Conservation (phyloP, 371 early-diverging fungal genomes). For the Apophysomyces sp. region DNA sequence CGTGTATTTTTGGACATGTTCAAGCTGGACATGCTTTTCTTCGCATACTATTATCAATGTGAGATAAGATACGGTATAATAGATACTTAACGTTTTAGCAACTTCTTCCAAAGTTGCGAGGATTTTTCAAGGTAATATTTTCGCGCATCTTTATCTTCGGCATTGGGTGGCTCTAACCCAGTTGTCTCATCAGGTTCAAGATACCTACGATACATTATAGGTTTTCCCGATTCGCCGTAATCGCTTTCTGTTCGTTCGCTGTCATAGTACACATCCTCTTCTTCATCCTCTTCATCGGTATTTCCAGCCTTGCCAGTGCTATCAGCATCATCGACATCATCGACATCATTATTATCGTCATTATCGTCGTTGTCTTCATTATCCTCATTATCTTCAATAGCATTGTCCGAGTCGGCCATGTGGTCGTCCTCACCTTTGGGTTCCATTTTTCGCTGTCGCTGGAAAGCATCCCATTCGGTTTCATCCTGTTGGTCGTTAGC, state of each 20-base stretch:
- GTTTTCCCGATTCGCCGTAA: background rate
- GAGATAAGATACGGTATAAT: background rate
- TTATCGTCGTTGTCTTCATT: too few relatives aligned
- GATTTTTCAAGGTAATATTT: constrained; percentile 6
- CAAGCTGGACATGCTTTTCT: constrained; percentile 27
- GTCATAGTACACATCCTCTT: constrained; percentile 1
- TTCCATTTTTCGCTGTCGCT: background rate
- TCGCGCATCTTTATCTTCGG: constrained; percentile 5
- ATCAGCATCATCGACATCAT: too few relatives aligned
- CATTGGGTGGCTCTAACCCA: background rate
- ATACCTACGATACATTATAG: background rate
- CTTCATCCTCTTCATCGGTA: background rate
- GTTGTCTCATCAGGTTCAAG: background rate
- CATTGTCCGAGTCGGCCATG: too few relatives aligned
- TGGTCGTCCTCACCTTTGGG: background rate
- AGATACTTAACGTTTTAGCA: constrained; percentile 5
- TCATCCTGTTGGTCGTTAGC: background rate
- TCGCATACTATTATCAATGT: background rate
- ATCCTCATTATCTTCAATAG: too few relatives aligned
- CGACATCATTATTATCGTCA: too few relatives aligned
- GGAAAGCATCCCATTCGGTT: background rate
- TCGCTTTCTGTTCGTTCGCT: constrained; percentile 4
- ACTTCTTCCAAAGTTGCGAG: constrained; percentile 14
- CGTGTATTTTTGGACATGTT: constrained; percentile 28
- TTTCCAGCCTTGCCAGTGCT: too few relatives aligned